Percentiles rank a stretch among this genome's conserved stretches.
Evolutionary conservation across 1,139 yeast species (phyloP).

Genomic region (Pichia sp.): DNA sequence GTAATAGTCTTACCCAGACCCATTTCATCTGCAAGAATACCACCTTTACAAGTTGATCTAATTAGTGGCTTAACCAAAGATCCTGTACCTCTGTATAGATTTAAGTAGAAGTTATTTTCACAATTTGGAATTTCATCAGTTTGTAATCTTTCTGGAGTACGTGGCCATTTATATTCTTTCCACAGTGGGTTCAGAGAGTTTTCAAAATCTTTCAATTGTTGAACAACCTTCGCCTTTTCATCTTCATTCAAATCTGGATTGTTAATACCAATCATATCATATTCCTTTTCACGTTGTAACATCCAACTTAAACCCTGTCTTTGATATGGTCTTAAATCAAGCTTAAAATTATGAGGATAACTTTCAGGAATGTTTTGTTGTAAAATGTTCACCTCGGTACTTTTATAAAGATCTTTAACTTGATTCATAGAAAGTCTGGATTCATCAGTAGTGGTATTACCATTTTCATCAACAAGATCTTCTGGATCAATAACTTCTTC

Average conservation of each 20-base stretch:
- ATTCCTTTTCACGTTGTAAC: slow-evolving; percentile 63
- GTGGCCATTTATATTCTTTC: slow-evolving; percentile 80
- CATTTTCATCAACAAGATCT: slow-evolving; percentile 10
- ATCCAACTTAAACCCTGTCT: slow-evolving; percentile 83
- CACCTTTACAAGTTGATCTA: slow-evolving; percentile 65
- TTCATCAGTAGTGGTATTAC: background rate
- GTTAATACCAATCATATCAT: slow-evolving; percentile 36
- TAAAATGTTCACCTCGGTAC: slow-evolving; percentile 53
- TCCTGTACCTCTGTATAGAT: slow-evolving; percentile 80
- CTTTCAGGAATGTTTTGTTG: slow-evolving; percentile 55
- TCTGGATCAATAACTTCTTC: slow-evolving; percentile 1
- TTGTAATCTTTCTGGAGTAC: slow-evolving; percentile 17
- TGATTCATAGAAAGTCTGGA: slow-evolving; percentile 61
- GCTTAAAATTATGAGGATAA: slow-evolving; percentile 59
- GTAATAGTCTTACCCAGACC: slow-evolving; percentile 94
- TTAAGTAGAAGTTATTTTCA: slow-evolving; percentile 59
- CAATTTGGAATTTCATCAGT: background rate
- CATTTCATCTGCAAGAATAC: slow-evolving; percentile 97
- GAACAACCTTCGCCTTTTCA: slow-evolving; percentile 26
- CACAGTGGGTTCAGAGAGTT: slow-evolving; percentile 82
- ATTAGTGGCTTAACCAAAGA: slow-evolving; percentile 65
- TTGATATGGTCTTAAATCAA: slow-evolving; percentile 69
- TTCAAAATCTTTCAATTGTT: slow-evolving; percentile 29
- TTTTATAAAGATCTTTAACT: slow-evolving; percentile 68
- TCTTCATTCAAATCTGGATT: slow-evolving; percentile 27